A percentile compares a stretch with the other conserved stretches of the same genome.
These are phyloP conservation scores for Persicaria maculosa DNA, from an alignment of 148 eudicot genomes.

Conservation along the genomic window DNA sequence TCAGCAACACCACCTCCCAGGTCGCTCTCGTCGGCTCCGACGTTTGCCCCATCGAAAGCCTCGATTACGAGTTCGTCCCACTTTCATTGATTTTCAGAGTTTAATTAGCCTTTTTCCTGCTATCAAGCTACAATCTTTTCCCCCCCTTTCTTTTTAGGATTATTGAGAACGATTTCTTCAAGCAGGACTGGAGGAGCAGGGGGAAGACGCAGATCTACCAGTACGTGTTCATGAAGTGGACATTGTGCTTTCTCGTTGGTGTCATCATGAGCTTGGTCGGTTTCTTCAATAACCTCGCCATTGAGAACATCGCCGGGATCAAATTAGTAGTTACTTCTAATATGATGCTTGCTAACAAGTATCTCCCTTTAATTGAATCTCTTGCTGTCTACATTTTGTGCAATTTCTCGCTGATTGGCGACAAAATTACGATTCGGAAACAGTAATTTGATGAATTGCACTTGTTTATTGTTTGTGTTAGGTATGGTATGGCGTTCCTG, in stretches of 20 bases:
- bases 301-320: conserved; percentile 78
- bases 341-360: conserved; percentile 62
- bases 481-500: conserved; percentile 57
- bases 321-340: conserved; percentile 89
- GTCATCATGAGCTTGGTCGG: conserved; percentile 60
- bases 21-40: conserved; percentile 73
- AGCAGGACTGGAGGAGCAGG: conserved; percentile 86
- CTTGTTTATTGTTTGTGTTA: conserved; percentile 20
- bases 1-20: conserved; percentile 56
- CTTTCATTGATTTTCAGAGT: background rate
- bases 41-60: conserved; percentile 72
- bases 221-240: conserved; percentile 79
- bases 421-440: background rate
- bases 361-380: background rate
- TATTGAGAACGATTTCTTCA: conserved; percentile 73
- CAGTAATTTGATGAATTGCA: background rate
- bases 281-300: conserved; percentile 61
- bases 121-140: background rate
- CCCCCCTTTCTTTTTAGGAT: conserved; percentile 32
- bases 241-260: conserved; percentile 62
- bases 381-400: background rate
- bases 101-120: background rate
- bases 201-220: conserved; percentile 52
- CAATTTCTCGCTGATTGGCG: background rate
- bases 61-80: conserved; percentile 61